phyloP scores from a whole-genome alignment of 2,329 filamentous ascomycete genomes.

The Hypoxylon sp. region DNA sequence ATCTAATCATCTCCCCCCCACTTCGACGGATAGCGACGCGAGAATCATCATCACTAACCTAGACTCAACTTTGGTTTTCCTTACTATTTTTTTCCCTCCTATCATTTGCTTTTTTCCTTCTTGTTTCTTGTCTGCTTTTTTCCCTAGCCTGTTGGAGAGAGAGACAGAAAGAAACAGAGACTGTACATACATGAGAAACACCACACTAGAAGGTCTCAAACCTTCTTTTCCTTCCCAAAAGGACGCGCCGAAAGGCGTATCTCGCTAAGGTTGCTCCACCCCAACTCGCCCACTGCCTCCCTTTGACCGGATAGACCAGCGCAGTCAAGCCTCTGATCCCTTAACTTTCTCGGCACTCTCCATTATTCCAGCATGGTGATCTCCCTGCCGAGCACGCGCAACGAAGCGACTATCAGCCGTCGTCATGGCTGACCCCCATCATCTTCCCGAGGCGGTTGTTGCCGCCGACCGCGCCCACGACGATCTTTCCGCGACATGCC shows the following conservation, averaged over 20 bases:
- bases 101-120: constrained; percentile 1
- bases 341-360: constrained; percentile 26
- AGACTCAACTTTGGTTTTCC: constrained; percentile 25
- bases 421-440: constrained; percentile 43
- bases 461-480: constrained; percentile 26
- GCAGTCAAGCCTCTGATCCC: constrained; percentile 14
- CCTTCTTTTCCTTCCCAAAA: constrained; percentile 21
- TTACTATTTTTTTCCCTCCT: constrained; percentile 2
- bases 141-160: neutral
- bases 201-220: constrained; percentile 20
- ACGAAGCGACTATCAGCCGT: constrained; percentile 34
- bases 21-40: constrained; percentile 22
- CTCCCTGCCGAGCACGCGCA: constrained; percentile 36
- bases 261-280: constrained; percentile 29
- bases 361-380: constrained; percentile 46
- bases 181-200: constrained; percentile 15
- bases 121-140: constrained; percentile 2
- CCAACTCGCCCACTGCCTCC: constrained; percentile 11
- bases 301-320: constrained; percentile 17
- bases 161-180: neutral
- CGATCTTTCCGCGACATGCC: constrained; percentile 33
- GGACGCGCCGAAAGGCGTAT: constrained; percentile 31
- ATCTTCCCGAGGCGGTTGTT: constrained; percentile 26
- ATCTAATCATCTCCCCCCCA: constrained; percentile 31
- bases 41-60: constrained; percentile 20